phyloP scores from a whole-genome alignment of 768 basidiomycete genomes.

The Termitomyces sp. region DNA sequence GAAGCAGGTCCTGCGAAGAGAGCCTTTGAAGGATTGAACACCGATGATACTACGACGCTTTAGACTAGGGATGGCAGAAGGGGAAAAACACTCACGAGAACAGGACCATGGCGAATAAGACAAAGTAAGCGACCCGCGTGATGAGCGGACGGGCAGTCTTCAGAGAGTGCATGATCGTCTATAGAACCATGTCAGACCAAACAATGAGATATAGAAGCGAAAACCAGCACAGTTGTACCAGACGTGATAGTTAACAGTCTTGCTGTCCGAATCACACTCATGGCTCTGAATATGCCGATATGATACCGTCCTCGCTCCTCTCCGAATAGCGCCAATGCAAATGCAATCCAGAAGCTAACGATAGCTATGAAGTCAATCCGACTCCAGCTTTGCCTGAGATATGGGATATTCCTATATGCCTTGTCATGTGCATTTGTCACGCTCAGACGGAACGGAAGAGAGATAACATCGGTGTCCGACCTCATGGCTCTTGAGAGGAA shows the following conservation, averaged over 20 bases:
- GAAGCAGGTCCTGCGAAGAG: conserved; percentile 61
- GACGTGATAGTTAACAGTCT: conserved; percentile 82
- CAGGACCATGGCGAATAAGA: conserved; percentile 81
- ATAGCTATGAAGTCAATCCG: conserved; percentile 87
- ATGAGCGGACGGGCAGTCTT: conserved; percentile 90
- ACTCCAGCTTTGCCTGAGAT: conserved; percentile 89
- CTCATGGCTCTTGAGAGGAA: conserved; percentile 46
- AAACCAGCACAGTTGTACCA: conserved; percentile 71
- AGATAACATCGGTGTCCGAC: conserved; percentile 39
- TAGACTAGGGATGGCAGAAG: not conserved
- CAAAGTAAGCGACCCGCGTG: conserved; percentile 85
- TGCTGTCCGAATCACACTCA: conserved; percentile 81
- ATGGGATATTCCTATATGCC: conserved; percentile 71
- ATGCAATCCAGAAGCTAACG: conserved; percentile 81
- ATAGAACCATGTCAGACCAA: not conserved
- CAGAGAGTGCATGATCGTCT: conserved; percentile 86
- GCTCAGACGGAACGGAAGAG: conserved; percentile 60
- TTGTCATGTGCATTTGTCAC: conserved; percentile 50
- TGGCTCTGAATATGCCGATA: conserved; percentile 82
- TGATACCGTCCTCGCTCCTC: conserved; percentile 65
- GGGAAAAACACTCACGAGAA: conserved; percentile 61
- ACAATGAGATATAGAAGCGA: not conserved
- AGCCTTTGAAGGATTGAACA: conserved; percentile 90
- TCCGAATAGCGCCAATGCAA: conserved; percentile 63
- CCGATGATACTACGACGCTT: conserved; percentile 69